phyloP scores from a whole-genome alignment of 257 asterid genomes.

The Eucommia ulmoides region DNA sequence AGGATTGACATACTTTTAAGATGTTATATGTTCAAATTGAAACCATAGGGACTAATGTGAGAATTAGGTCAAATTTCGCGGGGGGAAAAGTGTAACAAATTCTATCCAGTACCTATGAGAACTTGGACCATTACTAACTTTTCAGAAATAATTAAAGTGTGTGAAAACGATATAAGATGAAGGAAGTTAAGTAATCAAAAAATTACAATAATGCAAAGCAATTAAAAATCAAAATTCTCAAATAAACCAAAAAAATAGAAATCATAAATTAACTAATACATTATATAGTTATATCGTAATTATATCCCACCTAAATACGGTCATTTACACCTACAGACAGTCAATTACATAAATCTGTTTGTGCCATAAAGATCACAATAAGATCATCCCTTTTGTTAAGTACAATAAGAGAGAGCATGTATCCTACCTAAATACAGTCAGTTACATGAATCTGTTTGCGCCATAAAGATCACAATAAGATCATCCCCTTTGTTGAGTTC shows the following conservation, averaged over 20 bases:
- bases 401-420: no score
- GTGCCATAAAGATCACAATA: no score
- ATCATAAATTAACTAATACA: neutral
- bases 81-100: neutral
- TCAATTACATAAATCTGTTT: no score
- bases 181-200: neutral
- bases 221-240: neutral
- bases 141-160: no score
- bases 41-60: slow-evolving; percentile 48
- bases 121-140: no score
- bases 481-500: no score
- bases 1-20: slow-evolving; percentile 41
- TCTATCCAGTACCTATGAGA: neutral
- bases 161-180: neutral
- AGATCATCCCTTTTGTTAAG: no score
- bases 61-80: neutral
- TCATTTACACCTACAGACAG: no score
- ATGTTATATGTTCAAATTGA: slow-evolving; percentile 66
- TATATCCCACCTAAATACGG: neutral
- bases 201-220: neutral
- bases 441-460: no score
- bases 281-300: neutral
- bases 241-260: neutral
- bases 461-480: no score
- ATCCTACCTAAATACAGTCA: no score